Evolutionary conservation across 2,329 filamentous ascomycete genomes (phyloP), one percentile per base, ranked within the genome.

Genomic region (Penicillium corylophilum): DNA sequence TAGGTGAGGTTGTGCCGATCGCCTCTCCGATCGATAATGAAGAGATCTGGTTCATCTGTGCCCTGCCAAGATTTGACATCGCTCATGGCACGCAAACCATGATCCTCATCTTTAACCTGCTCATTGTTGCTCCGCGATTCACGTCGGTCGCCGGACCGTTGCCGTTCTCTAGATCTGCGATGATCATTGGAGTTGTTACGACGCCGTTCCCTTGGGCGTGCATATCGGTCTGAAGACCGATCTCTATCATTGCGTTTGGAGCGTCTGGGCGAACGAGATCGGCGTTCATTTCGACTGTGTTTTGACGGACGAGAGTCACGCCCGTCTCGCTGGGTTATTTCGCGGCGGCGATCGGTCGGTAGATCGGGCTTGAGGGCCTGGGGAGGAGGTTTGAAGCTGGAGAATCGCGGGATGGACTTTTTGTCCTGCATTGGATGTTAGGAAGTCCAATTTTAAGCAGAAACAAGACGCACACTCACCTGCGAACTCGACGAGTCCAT

Each of bases 1-100:
- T 92, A 96, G 23, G 81, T 80, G 40, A 87, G 70, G 58, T 94
- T 90, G 43, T 90, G 80, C 4, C 80, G 76, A 63, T 97, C 93
- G 0, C 93, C 92, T 64, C 84, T 85, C 38, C 77, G 83, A 70
- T 97, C 93, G 46, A 89, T 64, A 40, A 83, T 62, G 67, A 83
- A 92, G 3, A 79, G 65, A 24, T 65, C 63, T 4, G 59, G 48
- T 6, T 18, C n/a, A 6, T 7, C 35, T 12, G 28, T 20, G n/a
- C 4, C 16, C 3, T 10, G 16, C 35, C 20, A 9, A 4, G 12
- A 13, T 20, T 13, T 20, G 16, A 12, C 18, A 9, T 38, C 35
- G 6, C 10, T 38, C 35, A 22, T 10, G 15, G 16, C 33, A 7
- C 8, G 16, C 9, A 22, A 12, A 22, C 10, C 3, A 20, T 18